Base-by-base conservation (phyloP, 352 stramenopile species). In the Phytophthora gonapodyides region DNA sequence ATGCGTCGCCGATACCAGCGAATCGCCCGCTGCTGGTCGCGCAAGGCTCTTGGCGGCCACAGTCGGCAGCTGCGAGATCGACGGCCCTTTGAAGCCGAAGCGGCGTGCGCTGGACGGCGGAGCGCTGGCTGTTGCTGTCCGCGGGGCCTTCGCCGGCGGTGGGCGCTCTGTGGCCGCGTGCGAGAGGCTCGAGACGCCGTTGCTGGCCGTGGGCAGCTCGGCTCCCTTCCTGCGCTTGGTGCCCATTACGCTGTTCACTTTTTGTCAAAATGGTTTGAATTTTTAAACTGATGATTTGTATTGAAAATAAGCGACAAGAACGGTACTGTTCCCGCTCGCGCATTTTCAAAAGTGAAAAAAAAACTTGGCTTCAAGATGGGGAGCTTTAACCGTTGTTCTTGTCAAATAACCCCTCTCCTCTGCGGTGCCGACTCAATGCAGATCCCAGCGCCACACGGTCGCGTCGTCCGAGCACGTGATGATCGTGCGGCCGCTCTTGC, bases 391-490 rank as follows among this genome's bases (percentile, higher is more conserved):
- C 30, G 2, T 2, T 2, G 16, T 60, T 49, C 30, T n/a, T 41
- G 13, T 27, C 24, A 27, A 27, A 27, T 27, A 44, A 15, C 1
- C 2, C 16, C 6, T 10, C 6, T 16, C 16, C 6, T 10, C 6
- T 16, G 3, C 21, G 21, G 21, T 24, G 21, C 21, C 21, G 21
- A 7, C 4, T 69, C 62, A 84, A 4, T 67, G 77, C 31, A 92
- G 64, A 57, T 92, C 83, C 66, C 74, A 92, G 52, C 83, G 83
- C 83, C 80, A 90, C 35, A 92, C 82, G 2, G 80, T 87, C 38
- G 80, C 74, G 62, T 89, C 81, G 67, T 90, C 80, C 21, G 83
- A 85, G 72, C 83, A 92, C 16, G 71, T 83, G 62, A 92, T 79
- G 36, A 92, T 78, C 5, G 80, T 92, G 48, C 63, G 74, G 16